These are phyloP conservation scores for Cenchrus fungigraminus DNA, from an alignment of 176 grass and related monocot species.

Conservation along the genomic window DNA sequence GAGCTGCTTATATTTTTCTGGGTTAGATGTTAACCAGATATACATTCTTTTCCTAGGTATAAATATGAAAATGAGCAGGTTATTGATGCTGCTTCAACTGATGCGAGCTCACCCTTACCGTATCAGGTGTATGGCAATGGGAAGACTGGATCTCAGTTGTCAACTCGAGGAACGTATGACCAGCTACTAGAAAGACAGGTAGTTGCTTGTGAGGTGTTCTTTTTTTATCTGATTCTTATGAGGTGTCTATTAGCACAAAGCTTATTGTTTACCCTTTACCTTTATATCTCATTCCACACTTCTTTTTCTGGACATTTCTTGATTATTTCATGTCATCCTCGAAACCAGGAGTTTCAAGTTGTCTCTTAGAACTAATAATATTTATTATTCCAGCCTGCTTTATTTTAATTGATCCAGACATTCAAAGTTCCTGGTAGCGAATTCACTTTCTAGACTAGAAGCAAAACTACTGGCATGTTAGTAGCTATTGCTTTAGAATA, in stretches of 20 bases:
- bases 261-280: not conserved
- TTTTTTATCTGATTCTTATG: not conserved
- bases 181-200: conserved; percentile 99
- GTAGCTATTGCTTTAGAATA: not conserved
- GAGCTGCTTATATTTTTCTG: conserved; percentile 35
- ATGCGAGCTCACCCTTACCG: conserved; percentile 94
- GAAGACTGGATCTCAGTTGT: conserved; percentile 83
- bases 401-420: conserved; percentile 15
- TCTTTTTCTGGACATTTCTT: conserved; percentile 26
- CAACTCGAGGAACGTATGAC: conserved; percentile 88
- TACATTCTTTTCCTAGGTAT: conserved; percentile 77
- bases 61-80: conserved; percentile 99
- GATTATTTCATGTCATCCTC: conserved; percentile 9
- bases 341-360: conserved; percentile 13
- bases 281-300: conserved; percentile 20
- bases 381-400: conserved; percentile 26
- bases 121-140: conserved; percentile 99
- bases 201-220: conserved; percentile 28
- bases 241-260: not conserved
- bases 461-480: not conserved
- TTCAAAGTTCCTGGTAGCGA: not conserved
- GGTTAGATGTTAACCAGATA: conserved; percentile 37
- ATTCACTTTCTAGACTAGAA: not conserved
- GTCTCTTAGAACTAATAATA: conserved; percentile 1
- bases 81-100: conserved; percentile 94